Evolutionary conservation across 2,329 filamentous ascomycete genomes (phyloP).

Genomic region (Fusarium tupiense): DNA sequence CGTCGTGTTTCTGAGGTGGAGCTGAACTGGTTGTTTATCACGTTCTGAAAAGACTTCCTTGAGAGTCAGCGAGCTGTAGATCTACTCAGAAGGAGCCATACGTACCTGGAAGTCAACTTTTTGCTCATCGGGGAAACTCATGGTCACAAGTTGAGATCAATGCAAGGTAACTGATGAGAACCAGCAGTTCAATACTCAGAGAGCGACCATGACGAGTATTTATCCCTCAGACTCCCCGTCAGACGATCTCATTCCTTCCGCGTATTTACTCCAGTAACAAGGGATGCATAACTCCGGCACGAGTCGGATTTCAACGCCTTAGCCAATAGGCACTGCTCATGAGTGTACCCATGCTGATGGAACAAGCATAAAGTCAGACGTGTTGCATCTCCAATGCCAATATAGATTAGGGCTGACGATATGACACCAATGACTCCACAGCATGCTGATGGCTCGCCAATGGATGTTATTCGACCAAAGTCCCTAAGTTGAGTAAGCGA

Average conservation of each 20-base stretch:
- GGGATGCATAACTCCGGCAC: fast-evolving
- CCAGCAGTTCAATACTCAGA: fast-evolving
- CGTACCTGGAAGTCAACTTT: background rate
- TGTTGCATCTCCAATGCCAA: background rate
- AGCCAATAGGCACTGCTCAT: fast-evolving
- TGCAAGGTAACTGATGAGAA: background rate
- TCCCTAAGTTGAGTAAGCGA: too few species aligned
- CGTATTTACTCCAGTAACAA: background rate
- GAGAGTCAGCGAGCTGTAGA: background rate
- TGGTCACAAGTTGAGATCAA: background rate
- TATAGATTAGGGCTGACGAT: background rate
- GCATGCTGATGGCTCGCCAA: background rate
- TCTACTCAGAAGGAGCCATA: fast-evolving
- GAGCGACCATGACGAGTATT: background rate
- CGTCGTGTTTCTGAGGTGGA: slow-evolving; percentile 29
- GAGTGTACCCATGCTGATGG: background rate
- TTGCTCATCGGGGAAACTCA: background rate
- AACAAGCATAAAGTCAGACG: background rate
- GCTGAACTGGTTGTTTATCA: slow-evolving; percentile 41
- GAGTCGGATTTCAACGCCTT: fast-evolving
- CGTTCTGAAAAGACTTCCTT: slow-evolving; percentile 44
- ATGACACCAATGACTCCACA: background rate
- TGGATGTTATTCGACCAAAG: background rate
- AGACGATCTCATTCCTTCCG: background rate
- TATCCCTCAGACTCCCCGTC: background rate